phyloP scores from a whole-genome alignment of 148 eudicot genomes.

The Selenicereus undatus region DNA sequence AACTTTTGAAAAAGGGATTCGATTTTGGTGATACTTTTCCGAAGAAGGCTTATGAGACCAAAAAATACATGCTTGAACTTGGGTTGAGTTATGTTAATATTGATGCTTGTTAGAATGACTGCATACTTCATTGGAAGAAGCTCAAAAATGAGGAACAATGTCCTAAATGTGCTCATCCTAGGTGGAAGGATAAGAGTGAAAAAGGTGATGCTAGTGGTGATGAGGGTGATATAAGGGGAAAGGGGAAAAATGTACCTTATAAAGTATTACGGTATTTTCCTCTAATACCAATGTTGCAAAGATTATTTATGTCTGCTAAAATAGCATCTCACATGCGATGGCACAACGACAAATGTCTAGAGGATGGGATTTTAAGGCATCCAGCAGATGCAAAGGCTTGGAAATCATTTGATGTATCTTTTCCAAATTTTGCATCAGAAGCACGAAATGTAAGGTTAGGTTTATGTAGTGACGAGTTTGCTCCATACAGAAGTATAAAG shows the following conservation, averaged over 20 bases:
- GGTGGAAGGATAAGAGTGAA: not conserved
- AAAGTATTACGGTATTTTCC: too few species aligned
- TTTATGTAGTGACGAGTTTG: not conserved
- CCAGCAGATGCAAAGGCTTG: not conserved
- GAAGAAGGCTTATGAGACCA: not conserved
- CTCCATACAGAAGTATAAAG: not conserved
- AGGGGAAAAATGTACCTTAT: not conserved
- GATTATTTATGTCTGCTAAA: not conserved
- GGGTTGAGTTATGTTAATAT: not conserved
- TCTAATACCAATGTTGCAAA: not conserved
- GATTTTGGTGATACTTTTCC: not conserved
- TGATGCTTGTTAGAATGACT: not conserved
- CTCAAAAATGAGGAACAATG: not conserved
- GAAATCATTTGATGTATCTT: not conserved
- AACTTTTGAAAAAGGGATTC: not conserved
- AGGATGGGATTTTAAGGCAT: not conserved
- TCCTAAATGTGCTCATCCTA: not conserved
- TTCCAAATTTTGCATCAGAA: not conserved
- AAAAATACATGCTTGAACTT: not conserved
- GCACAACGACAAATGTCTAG: not conserved
- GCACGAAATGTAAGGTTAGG: not conserved
- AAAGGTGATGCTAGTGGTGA: not conserved
- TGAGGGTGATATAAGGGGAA: not conserved
- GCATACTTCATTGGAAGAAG: not conserved
- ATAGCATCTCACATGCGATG: slow-evolving; percentile 1